Evolutionary conservation across 306 rosid species (phyloP), one percentile per base, ranked within the genome.

Genomic region (Rubus idaeus): DNA sequence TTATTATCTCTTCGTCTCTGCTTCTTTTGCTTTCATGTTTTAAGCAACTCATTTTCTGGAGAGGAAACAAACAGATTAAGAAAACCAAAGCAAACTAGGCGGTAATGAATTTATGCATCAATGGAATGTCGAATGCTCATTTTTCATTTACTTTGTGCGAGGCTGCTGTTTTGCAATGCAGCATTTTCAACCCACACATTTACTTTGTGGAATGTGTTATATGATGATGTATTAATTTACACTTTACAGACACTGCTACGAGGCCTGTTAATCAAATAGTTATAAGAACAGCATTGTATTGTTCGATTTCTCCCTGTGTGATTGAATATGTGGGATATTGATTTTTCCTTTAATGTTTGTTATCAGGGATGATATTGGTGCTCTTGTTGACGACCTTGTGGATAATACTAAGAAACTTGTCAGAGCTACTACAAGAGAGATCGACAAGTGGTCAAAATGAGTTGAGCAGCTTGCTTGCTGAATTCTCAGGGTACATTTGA

Each of bases 361-460:
- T 77, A 42, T 65, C 85, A 90, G 93, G 86, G 93, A 88, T 77
- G 97, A 94, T 18, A 80, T 92, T 21, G 76, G 77, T 63, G 93
- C 92, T 47, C 88, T 92, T 75, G 85, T 89, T 73, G 96, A 88
- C 75, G 96, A 94, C 57, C 76, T 92, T 69, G 95, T 89, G 62
- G 78, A 81, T 21, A 89, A 79, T 57, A 80, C 93, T 26, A 92
- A 83, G 87, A 94, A 86, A 88, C 85, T 94, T 75, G 84, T 88
- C 74, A 83, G 63, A 77, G 87, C 85, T 51, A 87, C 97, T 66
- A 77, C 96, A 21, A 89, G 45, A 83, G 98, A 86, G 84, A 65
- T 92, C 60, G 96, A 92, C 42, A 94, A 90, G 83, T 87, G 95
- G 95, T 84, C 80, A 80, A 86, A 92, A 85, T 92, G 85, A 92